Evolutionary conservation across 768 basidiomycete species (phyloP), one percentile per base, ranked within the genome.

Genomic region (Nevesoporus exiguus): DNA sequence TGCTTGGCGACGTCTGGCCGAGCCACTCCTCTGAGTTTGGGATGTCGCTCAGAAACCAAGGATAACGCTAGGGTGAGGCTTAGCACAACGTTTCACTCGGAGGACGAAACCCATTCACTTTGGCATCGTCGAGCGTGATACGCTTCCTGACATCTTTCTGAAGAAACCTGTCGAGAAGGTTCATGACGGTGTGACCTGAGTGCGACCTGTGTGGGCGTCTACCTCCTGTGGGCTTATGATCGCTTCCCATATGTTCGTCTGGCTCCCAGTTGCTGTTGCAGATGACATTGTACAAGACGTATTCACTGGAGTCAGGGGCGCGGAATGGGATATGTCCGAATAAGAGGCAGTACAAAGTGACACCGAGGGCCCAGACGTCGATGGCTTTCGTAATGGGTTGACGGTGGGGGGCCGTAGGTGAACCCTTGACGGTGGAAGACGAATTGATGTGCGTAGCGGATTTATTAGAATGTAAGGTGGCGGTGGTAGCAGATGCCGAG

Each of bases 291-390:
- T 94, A 96, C 48, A 97, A 72, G 51, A 79, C 79, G 68, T 82
- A 97, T 71, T 94, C 90, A 41, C 76, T 80, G 14, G 71, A 71
- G 47, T 68, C 73, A n/a, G 73, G 68, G 1, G 80, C 80, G 29
- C 76, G 73, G 71, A 94, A 98, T 2, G 96, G 96, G 2, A 88
- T 82, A 52, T 74, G 76, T 10, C 93, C 97, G 60, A 96, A 98
- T 2, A 98, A 79, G 43, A 98, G 81, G 66, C 94, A 96, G 72
- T 93, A 98, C 5, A 98, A 76, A 2, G 97, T 99, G 29, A 98
- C 89, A 22, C 97, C 97, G 3, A 99, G 80, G 0, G 97, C 96
- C 97, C 97, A 99, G 31, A 99, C 83, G 65, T 99, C 97, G 66
- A 98, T 96, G 4, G 93, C 86, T 68, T 94, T 93, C 37, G 93